A percentile compares a stretch with the other conserved stretches of the same genome.
These are phyloP conservation scores for Lignosus rhinocerotis DNA, from an alignment of 1,284 basidiomycete species.

Conservation along the genomic window DNA sequence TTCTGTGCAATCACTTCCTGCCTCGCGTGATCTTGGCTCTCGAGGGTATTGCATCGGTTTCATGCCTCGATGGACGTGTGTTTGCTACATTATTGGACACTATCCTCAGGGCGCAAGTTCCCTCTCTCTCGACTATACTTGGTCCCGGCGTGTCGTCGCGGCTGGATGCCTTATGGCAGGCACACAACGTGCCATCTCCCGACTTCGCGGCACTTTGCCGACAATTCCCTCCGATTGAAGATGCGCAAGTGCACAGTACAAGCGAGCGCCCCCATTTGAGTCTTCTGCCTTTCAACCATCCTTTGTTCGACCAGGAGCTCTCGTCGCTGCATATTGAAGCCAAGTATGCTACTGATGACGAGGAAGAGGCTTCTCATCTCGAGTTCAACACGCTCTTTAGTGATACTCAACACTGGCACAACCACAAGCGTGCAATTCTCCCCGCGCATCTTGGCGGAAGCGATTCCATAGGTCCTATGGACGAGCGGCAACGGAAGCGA, in stretches of 20 bases:
- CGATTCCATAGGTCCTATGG: slow-evolving; percentile 33
- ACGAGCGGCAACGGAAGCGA: slow-evolving; percentile 39
- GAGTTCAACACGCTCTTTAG: slow-evolving; percentile 47
- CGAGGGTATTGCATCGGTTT: slow-evolving; percentile 28
- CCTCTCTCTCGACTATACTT: slow-evolving; percentile 29
- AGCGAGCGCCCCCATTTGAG: slow-evolving; percentile 14
- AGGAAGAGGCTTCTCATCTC: slow-evolving; percentile 30
- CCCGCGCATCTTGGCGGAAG: slow-evolving; percentile 55
- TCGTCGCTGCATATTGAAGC: slow-evolving; percentile 37
- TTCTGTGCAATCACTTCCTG: slow-evolving; percentile 40
- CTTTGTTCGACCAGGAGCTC: slow-evolving; percentile 50
- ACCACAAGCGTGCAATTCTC: slow-evolving; percentile 46
- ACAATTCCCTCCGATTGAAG: slow-evolving; percentile 9
- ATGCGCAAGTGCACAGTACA: neutral
- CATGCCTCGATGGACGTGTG: slow-evolving; percentile 48
- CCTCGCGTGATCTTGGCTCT: slow-evolving; percentile 38
- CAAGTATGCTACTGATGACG: slow-evolving; percentile 20
- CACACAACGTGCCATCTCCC: slow-evolving; percentile 17
- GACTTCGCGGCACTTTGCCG: slow-evolving; percentile 14
- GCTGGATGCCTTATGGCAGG: slow-evolving; percentile 30
- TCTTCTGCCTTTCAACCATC: slow-evolving; percentile 53
- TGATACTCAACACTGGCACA: slow-evolving; percentile 64
- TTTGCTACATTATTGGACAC: slow-evolving; percentile 45
- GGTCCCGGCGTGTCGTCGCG: slow-evolving; percentile 31
- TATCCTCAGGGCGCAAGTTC: slow-evolving; percentile 28